phyloP scores from a whole-genome alignment of 179 eudicot genomes.

The Heliamphora ciliata region DNA sequence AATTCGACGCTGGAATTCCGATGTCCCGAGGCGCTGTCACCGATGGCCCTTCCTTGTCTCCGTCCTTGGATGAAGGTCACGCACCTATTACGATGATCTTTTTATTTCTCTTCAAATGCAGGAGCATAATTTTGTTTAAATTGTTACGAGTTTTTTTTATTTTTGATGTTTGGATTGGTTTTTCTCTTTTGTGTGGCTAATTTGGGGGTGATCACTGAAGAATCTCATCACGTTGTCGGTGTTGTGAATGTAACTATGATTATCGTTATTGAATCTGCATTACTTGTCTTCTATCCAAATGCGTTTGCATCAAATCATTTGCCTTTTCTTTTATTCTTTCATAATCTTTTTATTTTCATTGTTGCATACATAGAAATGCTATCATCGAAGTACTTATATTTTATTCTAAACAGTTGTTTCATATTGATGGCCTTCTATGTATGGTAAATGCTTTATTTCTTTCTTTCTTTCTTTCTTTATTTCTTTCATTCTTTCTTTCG shows the following conservation, averaged over 20 bases:
- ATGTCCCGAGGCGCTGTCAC: constrained; percentile 13
- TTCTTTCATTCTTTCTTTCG: too few relatives aligned
- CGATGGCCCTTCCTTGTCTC: constrained; percentile 11
- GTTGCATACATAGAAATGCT: not conserved
- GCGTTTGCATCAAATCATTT: not conserved
- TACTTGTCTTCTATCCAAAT: not conserved
- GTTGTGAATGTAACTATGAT: not conserved
- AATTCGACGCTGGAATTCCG: constrained; percentile 21
- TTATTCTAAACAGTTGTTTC: not conserved
- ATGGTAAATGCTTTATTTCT: not conserved
- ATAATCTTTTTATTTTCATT: not conserved
- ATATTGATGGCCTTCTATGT: not conserved
- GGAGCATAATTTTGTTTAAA: not conserved
- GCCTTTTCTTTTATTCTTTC: not conserved
- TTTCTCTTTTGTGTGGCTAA: not conserved
- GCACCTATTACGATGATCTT: not conserved
- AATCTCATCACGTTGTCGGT: not conserved
- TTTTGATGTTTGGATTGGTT: not conserved
- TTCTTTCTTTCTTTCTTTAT: not conserved
- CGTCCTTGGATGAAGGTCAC: constrained; percentile 19
- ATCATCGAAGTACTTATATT: not conserved
- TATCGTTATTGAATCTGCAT: not conserved
- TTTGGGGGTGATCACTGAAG: not conserved
- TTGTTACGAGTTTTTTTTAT: not conserved
- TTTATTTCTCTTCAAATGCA: not conserved